phyloP scores from a whole-genome alignment of 495 filamentous ascomycete species.

The Annulohypoxylon maeteangense region DNA sequence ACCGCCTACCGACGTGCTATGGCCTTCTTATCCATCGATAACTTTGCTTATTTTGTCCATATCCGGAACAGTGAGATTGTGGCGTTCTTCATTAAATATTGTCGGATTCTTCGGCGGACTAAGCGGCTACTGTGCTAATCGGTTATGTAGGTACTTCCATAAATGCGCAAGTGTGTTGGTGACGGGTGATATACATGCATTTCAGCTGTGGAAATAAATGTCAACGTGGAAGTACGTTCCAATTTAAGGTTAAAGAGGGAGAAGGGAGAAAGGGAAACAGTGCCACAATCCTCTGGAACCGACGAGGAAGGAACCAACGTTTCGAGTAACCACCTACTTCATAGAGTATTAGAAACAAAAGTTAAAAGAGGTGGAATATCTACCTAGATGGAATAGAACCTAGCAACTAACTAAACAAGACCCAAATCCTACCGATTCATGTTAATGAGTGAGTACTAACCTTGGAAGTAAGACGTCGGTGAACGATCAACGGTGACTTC shows the following conservation, averaged over 20 bases:
- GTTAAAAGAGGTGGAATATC: background rate
- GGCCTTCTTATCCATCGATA: background rate
- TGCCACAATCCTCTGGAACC: conserved; percentile 28
- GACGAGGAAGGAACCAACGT: conserved; percentile 10
- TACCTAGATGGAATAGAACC: conserved; percentile 21
- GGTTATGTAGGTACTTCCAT: background rate
- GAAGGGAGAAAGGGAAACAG: conserved; percentile 4
- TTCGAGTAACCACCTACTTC: conserved; percentile 1
- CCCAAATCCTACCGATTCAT: conserved; percentile 31
- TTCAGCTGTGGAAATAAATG: background rate
- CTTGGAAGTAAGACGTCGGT: background rate
- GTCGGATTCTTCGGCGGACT: conserved; percentile 27
- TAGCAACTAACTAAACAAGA: conserved; percentile 2
- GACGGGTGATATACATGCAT: background rate
- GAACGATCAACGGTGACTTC: conserved; percentile 10
- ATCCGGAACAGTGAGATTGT: conserved; percentile 26
- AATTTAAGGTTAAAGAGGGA: background rate
- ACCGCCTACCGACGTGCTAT: background rate
- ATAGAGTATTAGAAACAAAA: conserved; percentile 3
- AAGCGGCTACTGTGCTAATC: conserved; percentile 31
- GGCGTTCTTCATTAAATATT: conserved; percentile 41
- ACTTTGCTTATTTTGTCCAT: conserved; percentile 16
- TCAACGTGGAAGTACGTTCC: background rate
- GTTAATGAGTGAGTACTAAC: conserved; percentile 4
- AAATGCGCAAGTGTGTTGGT: background rate